Evolutionary conservation across 2,329 filamentous ascomycete species (phyloP).

Genomic region (Penicillium brasilianum): DNA sequence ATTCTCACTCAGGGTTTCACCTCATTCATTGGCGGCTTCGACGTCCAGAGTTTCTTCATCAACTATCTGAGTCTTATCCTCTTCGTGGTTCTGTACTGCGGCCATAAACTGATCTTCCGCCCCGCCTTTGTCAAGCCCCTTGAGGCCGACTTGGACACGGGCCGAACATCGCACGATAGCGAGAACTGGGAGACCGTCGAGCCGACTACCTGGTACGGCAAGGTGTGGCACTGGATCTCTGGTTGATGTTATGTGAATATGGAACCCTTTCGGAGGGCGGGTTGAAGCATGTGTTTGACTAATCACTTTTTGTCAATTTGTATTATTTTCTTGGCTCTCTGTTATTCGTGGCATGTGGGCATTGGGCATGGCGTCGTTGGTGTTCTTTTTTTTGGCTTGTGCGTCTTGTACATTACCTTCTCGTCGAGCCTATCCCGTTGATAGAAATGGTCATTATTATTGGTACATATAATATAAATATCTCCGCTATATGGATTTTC

Average conservation of each 20-base stretch:
- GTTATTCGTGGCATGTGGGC: constrained; percentile 12
- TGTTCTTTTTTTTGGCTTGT: constrained; percentile 9
- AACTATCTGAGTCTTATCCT: constrained; percentile 69
- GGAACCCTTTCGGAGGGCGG: neutral
- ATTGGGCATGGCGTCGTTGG: constrained; percentile 19
- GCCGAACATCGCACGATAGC: constrained; percentile 42
- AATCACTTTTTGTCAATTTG: constrained; percentile 6
- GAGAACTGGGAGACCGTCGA: constrained; percentile 43
- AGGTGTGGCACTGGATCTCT: constrained; percentile 32
- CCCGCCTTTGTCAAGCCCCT: constrained; percentile 43
- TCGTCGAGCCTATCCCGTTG: neutral
- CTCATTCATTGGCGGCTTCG: constrained; percentile 65
- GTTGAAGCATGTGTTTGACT: neutral
- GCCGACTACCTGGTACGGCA: constrained; percentile 38
- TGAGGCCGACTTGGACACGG: constrained; percentile 52
- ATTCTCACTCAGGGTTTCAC: constrained; percentile 71
- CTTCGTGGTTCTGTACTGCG: constrained; percentile 63
- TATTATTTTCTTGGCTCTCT: constrained; percentile 1
- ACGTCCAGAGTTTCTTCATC: constrained; percentile 64
- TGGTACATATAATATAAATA: neutral
- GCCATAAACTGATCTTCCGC: constrained; percentile 59
- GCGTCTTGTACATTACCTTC: neutral
- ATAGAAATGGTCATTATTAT: neutral
- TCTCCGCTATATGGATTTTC: neutral
- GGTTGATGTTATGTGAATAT: constrained; percentile 9